Base-by-base conservation (phyloP, 331 rosid genomes). In the Malus hybrid region DNA sequence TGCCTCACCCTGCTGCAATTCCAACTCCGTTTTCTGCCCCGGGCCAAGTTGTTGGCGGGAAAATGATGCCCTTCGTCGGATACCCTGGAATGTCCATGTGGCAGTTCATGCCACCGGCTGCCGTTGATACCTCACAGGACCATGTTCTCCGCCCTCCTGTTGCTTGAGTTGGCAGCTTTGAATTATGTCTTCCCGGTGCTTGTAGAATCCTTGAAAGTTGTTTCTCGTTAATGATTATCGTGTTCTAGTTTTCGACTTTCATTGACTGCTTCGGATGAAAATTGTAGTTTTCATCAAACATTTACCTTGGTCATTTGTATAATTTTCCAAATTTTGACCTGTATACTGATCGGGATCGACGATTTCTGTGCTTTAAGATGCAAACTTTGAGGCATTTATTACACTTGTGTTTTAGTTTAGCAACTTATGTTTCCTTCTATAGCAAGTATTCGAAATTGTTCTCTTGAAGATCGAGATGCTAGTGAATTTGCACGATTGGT, bases 121-220 rank as follows among this genome's bases (percentile, higher is more conserved):
- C 91, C 7, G 72, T 95, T 73, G 99, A 95, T 71, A 92, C 97
- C 48, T 95, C 99, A 29, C 88, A 82, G 74, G 99, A 95, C 82
- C 97, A 95, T 71, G 86, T 90, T 42, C 97, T 90, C 53, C 97
- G 91, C 48, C 93, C 99, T n/a, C 99, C 99, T 3, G 99, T 92
- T 69, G 97, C 99, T 36, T 95, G 80, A 89, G 50, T 28, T 58
- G 61, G 64, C 53, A 4, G 66, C 77, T 42, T n/a, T 67, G 6
- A 33, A 65, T 52, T 14, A 13, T 66, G 11, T 63, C 63, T 32
- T 24, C 32, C 56, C 12, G 24, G 32, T 44, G 74, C 74, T 44
- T 32, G 10, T 70, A 22, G 60, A 52, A 70, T 65, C 69, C 63
- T 0, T 28, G 22, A 30, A 28, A 29, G 62, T 70, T 22, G 36